These are phyloP conservation scores for Sicyos baderoa DNA, from an alignment of 306 rosid genomes.

Conservation along the genomic window DNA sequence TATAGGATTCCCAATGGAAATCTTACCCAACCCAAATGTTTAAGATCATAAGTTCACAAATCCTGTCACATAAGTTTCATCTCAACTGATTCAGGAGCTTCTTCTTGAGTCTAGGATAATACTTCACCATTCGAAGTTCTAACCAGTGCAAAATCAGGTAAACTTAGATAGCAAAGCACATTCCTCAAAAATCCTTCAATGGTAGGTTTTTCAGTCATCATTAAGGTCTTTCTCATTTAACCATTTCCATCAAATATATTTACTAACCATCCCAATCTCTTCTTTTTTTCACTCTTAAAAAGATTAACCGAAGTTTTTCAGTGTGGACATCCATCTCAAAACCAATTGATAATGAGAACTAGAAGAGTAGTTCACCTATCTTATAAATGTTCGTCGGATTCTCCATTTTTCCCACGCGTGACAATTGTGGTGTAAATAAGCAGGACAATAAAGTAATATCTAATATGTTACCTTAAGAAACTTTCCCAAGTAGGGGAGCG, in stretches of 20 bases:
- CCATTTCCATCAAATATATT: neutral
- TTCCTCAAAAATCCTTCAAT: neutral
- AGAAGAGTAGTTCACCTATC: no score
- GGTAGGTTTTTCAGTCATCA: neutral
- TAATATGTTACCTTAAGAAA: conserved; percentile 64
- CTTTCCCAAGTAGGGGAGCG: conserved; percentile 69
- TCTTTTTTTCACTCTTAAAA: neutral
- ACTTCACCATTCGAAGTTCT: neutral
- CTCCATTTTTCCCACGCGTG: no score
- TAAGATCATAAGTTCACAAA: neutral
- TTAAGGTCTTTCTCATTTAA: neutral
- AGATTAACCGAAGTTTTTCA: neutral
- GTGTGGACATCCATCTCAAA: no score
- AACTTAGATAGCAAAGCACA: neutral
- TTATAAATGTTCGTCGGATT: no score
- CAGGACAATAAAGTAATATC: neutral
- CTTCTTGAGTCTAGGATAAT: no score
- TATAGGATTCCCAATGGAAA: neutral
- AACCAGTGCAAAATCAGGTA: neutral
- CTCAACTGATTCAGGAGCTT: no score
- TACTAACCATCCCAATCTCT: neutral
- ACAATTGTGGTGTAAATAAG: no score
- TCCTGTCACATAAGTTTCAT: neutral
- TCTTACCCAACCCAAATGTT: neutral
- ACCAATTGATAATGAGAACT: no score